Evolutionary conservation across 305 asterid species (phyloP).

Genomic region (Nicotiana rustica): DNA sequence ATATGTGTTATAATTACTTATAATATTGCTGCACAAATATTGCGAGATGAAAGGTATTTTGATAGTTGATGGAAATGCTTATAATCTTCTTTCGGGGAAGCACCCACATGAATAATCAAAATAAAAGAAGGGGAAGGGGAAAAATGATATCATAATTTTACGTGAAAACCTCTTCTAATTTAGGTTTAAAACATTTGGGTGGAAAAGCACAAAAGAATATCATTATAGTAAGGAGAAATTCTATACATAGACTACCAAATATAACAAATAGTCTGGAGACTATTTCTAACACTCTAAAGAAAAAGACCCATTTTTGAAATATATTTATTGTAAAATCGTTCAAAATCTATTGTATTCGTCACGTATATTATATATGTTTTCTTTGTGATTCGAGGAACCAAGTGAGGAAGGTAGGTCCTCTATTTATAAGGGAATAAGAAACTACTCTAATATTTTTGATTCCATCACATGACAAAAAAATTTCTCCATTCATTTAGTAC

Average conservation of each 20-base stretch:
- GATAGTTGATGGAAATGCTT: too few relatives aligned
- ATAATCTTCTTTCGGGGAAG: too few relatives aligned
- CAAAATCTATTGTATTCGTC: not conserved
- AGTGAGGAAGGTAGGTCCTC: not conserved
- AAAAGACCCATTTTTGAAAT: not conserved
- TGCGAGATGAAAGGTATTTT: too few relatives aligned
- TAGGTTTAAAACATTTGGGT: not conserved
- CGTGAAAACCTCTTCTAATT: not conserved
- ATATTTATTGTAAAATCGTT: not conserved
- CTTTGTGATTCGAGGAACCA: not conserved
- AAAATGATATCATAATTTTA: not conserved
- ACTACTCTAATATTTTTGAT: not conserved
- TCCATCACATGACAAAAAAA: not conserved
- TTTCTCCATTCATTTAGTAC: conserved; percentile 1
- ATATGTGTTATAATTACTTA: too few relatives aligned
- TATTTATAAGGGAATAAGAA: not conserved
- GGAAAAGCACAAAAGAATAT: not conserved
- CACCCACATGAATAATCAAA: too few relatives aligned
- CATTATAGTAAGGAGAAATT: not conserved
- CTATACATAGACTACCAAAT: not conserved
- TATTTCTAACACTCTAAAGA: not conserved
- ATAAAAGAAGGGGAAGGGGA: too few relatives aligned
- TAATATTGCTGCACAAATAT: too few relatives aligned
- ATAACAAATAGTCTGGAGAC: not conserved
- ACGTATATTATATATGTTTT: not conserved